Conservation (phyloP, 192 early-diverging fungal genomes). For the Backusella sp. region DNA sequence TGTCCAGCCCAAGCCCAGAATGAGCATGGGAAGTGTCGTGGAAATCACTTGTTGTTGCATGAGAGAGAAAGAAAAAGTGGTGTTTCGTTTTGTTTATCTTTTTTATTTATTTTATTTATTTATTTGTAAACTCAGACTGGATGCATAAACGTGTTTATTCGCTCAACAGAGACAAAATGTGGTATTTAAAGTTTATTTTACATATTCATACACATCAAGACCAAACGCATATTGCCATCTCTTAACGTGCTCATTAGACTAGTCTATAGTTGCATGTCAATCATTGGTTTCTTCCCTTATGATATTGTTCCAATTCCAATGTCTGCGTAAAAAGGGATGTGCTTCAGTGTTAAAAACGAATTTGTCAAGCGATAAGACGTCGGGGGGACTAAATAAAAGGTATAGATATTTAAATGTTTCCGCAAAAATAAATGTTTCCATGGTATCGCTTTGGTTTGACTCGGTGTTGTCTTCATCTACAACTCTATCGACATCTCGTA, state of each 20-base stretch:
- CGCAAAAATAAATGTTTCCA: conserved; percentile 59
- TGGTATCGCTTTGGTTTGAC: conserved; percentile 21
- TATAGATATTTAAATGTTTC: conserved; percentile 76
- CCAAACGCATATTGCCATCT: not conserved
- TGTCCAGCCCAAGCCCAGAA: conserved; percentile 34
- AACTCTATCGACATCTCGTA: conserved; percentile 36
- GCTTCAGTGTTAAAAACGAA: conserved; percentile 76
- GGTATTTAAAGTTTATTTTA: not conserved
- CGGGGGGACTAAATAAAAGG: conserved; percentile 57
- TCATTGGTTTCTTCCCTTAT: not conserved
- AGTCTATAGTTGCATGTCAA: not conserved
- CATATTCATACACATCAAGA: not conserved
- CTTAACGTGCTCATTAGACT: not conserved
- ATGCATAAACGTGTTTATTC: no score
- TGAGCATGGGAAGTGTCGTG: conserved; percentile 25
- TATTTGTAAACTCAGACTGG: no score
- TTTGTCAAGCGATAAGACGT: conserved; percentile 51
- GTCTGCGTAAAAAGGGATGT: conserved; percentile 65
- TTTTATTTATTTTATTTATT: not conserved
- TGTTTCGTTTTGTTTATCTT: not conserved
- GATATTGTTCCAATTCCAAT: conserved; percentile 15
- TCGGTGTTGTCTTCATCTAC: not conserved
- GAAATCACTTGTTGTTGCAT: conserved; percentile 21
- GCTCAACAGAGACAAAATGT: no score
- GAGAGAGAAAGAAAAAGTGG: not conserved